These are phyloP conservation scores for Malus orientalis DNA, from an alignment of 306 rosid genomes.

Conservation along the genomic window DNA sequence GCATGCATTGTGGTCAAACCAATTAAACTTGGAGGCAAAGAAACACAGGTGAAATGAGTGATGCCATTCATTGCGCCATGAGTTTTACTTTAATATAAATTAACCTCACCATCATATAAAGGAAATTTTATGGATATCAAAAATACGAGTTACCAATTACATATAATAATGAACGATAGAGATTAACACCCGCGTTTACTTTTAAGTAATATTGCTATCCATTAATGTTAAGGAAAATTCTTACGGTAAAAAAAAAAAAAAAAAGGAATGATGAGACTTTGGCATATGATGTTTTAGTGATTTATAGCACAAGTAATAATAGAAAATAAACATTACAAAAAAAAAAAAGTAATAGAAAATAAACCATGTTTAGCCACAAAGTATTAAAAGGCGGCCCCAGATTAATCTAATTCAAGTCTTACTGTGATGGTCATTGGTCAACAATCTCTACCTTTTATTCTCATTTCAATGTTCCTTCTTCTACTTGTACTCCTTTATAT, in stretches of 20 bases:
- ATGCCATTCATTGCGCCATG: conserved; percentile 1
- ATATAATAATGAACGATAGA: neutral
- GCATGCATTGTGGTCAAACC: conserved; percentile 19
- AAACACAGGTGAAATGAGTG: neutral
- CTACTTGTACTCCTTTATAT: neutral
- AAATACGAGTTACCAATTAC: no score
- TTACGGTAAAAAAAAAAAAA: neutral
- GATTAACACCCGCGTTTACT: no score
- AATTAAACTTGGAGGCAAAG: conserved; percentile 10
- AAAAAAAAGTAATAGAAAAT: neutral
- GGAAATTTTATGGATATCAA: neutral
- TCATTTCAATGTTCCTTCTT: conserved; percentile 4
- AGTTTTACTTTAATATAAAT: neutral
- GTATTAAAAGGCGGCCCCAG: conserved; percentile 29
- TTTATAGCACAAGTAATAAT: neutral
- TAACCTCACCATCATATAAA: neutral
- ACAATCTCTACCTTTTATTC: conserved; percentile 8
- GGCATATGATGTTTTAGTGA: conserved; percentile 7
- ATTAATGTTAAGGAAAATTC: neutral
- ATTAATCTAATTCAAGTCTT: neutral
- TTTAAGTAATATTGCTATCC: neutral
- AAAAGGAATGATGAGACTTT: neutral
- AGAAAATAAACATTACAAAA: neutral
- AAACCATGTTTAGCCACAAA: neutral
- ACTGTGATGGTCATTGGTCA: conserved; percentile 13